Evolutionary conservation across 306 rosid species (phyloP), one percentile per base, ranked within the genome.

Genomic region (Vicia sativa): DNA sequence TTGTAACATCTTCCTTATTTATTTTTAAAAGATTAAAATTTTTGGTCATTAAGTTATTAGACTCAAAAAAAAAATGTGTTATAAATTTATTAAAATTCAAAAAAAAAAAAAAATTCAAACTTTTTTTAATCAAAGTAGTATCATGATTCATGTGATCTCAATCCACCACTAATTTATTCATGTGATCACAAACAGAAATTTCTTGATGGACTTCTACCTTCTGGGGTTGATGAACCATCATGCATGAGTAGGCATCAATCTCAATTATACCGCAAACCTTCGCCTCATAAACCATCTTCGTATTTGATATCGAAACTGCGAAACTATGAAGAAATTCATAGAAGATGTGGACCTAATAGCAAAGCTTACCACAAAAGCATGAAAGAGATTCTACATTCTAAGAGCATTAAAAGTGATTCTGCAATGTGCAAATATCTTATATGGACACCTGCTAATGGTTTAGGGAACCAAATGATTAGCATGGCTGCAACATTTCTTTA

Each of bases 401-500:
- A 74, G 37, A 61, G 62, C 41, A 65, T 44, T 9, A 35, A 18
- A 12, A 62, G 0, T 28, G 56, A 45, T 15, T 12, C 65, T 35
- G 3, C 53, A 38, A 82, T 56, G 52, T 88, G 95, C 35, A 78
- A 80, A 19, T 88, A 88, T 67, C 59, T 88, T 57, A 82, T 83
- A 3, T 88, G 89, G 87, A 66, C 74, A n/a, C 62, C 72, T 1
- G 18, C 12, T 2, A 83, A 87, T 73, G 95, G 95, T 55, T 79
- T 87, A 29, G 95, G 95, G 23, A 87, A 87, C 80, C 78, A 81
- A 77, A 83, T 87, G 50, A 23, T 87, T 1, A 81, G 85, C 72
- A 56, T 87, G 10, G 79, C 42, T 28, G 82, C 90, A 26, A 76
- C 90, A 41, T 87, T 87, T 77, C 84, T 87, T 1, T 85, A 85